Evolutionary conservation across 2,329 filamentous ascomycete genomes (phyloP).

Genomic region (Aspergillus latus): DNA sequence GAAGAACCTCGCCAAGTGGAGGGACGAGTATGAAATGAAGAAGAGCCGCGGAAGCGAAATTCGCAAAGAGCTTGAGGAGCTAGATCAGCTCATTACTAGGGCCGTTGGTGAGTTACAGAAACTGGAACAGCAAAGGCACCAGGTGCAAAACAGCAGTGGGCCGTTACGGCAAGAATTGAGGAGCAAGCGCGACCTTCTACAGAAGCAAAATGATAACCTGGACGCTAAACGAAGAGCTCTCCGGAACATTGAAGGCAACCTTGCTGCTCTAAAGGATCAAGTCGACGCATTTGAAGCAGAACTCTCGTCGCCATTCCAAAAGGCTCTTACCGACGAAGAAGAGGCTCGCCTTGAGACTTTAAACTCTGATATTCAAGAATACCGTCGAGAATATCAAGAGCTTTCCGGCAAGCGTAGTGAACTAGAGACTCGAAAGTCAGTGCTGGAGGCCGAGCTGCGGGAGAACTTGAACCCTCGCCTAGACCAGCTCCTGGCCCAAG

Average conservation of each 20-base stretch:
- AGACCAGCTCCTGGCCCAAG: conserved; percentile 78
- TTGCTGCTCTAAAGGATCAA: conserved; percentile 74
- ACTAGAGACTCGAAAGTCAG: conserved; percentile 75
- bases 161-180: conserved; percentile 75
- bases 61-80: conserved; percentile 67
- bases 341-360: conserved; percentile 75
- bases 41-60: conserved; percentile 65
- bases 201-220: conserved; percentile 70
- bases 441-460: conserved; percentile 82
- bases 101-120: conserved; percentile 84
- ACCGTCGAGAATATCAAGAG: conserved; percentile 75
- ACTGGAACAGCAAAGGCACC: conserved; percentile 72
- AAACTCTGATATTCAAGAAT: conserved; percentile 65
- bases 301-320: conserved; percentile 84
- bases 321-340: conserved; percentile 78
- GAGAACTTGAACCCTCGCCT: conserved; percentile 84
- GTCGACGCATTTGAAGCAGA: conserved; percentile 77
- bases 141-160: conserved; percentile 78
- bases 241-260: conserved; percentile 69
- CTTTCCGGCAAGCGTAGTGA: conserved; percentile 71
- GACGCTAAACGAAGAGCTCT: conserved; percentile 66
- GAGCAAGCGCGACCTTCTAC: conserved; percentile 71
- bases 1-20: conserved; percentile 70
- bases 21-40: conserved; percentile 70
- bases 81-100: conserved; percentile 85